A percentile compares a stretch with the other conserved stretches of the same genome.
Evolutionary conservation across 805 yeast species (phyloP).

Genomic region (Candida piceae): DNA sequence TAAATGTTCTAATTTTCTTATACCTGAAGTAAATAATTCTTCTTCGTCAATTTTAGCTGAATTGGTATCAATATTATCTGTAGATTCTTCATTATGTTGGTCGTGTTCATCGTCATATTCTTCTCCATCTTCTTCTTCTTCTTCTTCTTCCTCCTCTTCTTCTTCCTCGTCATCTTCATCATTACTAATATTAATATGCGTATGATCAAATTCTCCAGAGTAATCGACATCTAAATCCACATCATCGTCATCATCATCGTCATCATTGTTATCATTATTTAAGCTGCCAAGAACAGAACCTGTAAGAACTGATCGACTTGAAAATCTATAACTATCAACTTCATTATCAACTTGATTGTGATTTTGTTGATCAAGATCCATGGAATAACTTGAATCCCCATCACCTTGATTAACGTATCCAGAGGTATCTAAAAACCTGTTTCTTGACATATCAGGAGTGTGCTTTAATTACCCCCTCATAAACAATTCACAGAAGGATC

Average conservation of each 20-base stretch:
- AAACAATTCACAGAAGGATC: too few relatives aligned
- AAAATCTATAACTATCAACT: too few relatives aligned
- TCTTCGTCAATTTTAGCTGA: slow-evolving; percentile 15
- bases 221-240: not conserved
- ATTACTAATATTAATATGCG: not conserved
- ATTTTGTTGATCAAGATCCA: not conserved
- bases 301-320: too few relatives aligned
- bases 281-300: too few relatives aligned
- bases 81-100: slow-evolving; percentile 2
- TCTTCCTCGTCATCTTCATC: slow-evolving; percentile 6
- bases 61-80: slow-evolving; percentile 6
- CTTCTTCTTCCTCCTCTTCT: slow-evolving; percentile 2
- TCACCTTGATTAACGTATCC: too few relatives aligned
- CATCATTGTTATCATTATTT: not conserved
- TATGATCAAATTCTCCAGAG: not conserved
- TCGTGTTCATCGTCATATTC: slow-evolving; percentile 7
- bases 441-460: too few relatives aligned
- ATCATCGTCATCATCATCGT: not conserved
- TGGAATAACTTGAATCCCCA: slow-evolving; percentile 1
- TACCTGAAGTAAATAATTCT: slow-evolving; percentile 31
- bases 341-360: too few relatives aligned
- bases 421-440: too few relatives aligned
- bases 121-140: slow-evolving; percentile 6
- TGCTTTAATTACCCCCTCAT: too few relatives aligned
- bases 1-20: slow-evolving; percentile 48